Evolutionary conservation across 345 rosid genomes (phyloP).

Genomic region (Conringia planisiliqua): DNA sequence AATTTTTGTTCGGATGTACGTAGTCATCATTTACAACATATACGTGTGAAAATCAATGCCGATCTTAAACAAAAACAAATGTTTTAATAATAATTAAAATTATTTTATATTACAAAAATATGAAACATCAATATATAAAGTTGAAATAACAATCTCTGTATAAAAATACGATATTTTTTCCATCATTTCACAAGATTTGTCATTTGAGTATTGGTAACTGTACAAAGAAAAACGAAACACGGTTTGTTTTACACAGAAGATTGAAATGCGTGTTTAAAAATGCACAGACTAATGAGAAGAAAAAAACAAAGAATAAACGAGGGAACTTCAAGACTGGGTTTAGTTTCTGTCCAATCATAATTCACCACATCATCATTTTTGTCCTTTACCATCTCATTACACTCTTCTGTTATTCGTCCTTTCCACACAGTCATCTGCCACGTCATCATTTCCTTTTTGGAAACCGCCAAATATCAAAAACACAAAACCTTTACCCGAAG

Average conservation of each 20-base stretch:
- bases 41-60: too few species aligned
- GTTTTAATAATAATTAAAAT: too few species aligned
- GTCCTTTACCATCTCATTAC: not conserved
- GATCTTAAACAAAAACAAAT: too few species aligned
- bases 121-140: too few species aligned
- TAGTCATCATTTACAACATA: too few species aligned
- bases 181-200: too few species aligned
- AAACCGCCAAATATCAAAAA: constrained; percentile 17
- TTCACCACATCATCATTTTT: constrained; percentile 9
- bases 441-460: not conserved
- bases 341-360: not conserved
- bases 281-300: not conserved
- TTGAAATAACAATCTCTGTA: too few species aligned
- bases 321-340: constrained; percentile 31
- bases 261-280: not conserved
- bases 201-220: too few species aligned
- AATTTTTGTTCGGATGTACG: too few species aligned
- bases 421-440: constrained; percentile 5
- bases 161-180: too few species aligned
- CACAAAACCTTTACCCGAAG: constrained; percentile 28
- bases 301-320: not conserved
- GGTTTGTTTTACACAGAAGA: not conserved
- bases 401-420: constrained; percentile 13
- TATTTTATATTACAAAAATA: too few species aligned
- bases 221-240: not conserved